These are phyloP conservation scores for Mangifera indica DNA, from an alignment of 345 rosid genomes.

Conservation along the genomic window DNA sequence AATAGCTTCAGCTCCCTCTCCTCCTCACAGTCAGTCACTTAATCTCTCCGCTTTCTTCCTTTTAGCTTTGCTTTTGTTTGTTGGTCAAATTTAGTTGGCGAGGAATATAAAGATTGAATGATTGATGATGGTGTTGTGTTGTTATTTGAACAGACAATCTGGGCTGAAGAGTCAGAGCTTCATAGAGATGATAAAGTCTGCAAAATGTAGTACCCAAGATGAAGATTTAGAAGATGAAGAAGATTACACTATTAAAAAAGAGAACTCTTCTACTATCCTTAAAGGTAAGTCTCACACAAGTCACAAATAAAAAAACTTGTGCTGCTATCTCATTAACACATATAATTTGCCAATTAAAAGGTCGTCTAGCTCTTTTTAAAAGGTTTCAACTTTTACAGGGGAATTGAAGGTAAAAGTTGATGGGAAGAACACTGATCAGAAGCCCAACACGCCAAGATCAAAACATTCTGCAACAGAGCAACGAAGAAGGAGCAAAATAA, in stretches of 20 bases:
- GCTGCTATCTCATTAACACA: background rate
- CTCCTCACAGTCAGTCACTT: conserved; percentile 63
- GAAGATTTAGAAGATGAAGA: conserved; percentile 77
- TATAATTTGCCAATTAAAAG: background rate
- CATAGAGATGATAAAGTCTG: conserved; percentile 85
- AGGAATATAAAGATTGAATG: conserved; percentile 3
- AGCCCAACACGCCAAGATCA: conserved; percentile 82
- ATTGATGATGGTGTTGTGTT: background rate
- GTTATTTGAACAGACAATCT: conserved; percentile 46
- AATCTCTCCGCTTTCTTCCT: conserved; percentile 3
- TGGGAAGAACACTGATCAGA: conserved; percentile 70
- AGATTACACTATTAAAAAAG: conserved; percentile 69
- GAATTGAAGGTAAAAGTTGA: conserved; percentile 67
- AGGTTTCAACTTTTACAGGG: conserved; percentile 28
- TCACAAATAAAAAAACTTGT: background rate
- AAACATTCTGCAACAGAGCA: conserved; percentile 99
- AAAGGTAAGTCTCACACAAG: conserved; percentile 41
- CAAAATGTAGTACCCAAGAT: conserved; percentile 56
- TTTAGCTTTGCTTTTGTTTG: background rate
- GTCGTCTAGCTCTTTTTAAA: background rate
- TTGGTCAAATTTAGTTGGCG: background rate
- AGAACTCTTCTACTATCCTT: conserved; percentile 48
- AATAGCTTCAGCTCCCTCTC: conserved; percentile 67
- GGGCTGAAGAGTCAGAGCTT: conserved; percentile 74
- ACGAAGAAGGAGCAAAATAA: conserved; percentile 95